Evolutionary conservation across 352 stramenopile species (phyloP), one percentile per base, ranked within the genome.

Genomic region (Blastocystis sp.): DNA sequence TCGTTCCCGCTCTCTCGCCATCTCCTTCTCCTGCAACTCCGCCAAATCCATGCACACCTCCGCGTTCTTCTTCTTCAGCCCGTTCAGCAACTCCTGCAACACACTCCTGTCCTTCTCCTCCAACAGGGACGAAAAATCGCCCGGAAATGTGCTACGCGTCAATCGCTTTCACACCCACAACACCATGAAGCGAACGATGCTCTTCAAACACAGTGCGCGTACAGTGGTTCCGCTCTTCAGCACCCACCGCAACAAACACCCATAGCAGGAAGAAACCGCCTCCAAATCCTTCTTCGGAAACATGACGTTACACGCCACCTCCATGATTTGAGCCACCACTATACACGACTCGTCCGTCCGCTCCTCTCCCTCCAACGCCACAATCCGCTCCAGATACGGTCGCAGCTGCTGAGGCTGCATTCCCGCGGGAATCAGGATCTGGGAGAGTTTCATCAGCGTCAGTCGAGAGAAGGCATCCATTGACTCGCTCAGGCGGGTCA

Each of bases 171-270:
- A 69, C 60, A 45, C 41, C 23, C 28, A 21, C 17, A 41, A 84
- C 74, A 53, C 69, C 56, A 84, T 69, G 66, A 67, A 84, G n/a
- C n/a, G 52, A 28, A 43, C 61, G 14, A 84, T 48, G 21, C 17
- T 60, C 21, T 38, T 41, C 41, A 56, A 56, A 56, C 48, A 56
- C 5, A 17, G 14, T 14, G 48, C 5, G 5, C 14, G 48, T 14
- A 56, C 48, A 56, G 48, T 7, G 5, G 48, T 14, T 56, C 48
- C 5, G 48, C 48, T 56, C 34, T 41, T 59, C 66, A 77, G 45
- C 66, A 77, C 40, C 28, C 21, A 4, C 21, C 45, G 3, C 74
- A 84, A 59, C 34, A 66, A 5, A 9, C 11, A n/a, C 3, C 56
- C 21, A 69, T 64, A 84, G 9, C 2, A 56, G 2, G 17, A 40